Evolutionary conservation across 768 basidiomycete genomes (phyloP), one percentile per base, ranked within the genome.

Genomic region (Tulasnella sp.): DNA sequence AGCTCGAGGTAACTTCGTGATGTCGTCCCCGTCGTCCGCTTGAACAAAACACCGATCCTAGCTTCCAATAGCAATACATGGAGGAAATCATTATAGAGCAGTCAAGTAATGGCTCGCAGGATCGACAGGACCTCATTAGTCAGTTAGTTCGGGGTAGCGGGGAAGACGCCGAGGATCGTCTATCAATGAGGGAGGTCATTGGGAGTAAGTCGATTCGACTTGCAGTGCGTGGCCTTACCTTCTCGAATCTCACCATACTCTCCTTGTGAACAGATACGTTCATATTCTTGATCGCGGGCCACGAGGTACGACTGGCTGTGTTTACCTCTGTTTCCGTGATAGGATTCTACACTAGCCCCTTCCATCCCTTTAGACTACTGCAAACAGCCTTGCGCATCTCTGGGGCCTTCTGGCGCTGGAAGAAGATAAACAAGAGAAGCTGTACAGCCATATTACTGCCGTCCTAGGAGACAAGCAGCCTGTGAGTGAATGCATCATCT

Each of bases 401-500:
- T 52, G 71, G 17, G 76, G 76, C 4, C 29, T 52, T 29, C 34
- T 77, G 39, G 76, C 76, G 25, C 12, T 54, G 5, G 31, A 77
- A 25, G 71, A 31, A 8, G 76, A 77, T 1, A 42, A 77, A 71
- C 76, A 77, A 52, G 76, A 77, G 40, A 52, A 42, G 25, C 29
- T 77, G 19, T 77, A 77, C 29, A 25, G 17, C 2, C 68, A 77
- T 12, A 29, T 73, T 9, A 38, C 39, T 11, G 15, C 37, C n/a
- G 74, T 71, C 39, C 69, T 45, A 1, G 70, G 38, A 29, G 68
- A 72, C 38, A 40, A 31, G 38, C 42, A 45, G 29, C 34, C 70
- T 11, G 75, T 68, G 8, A 45, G 45, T 17, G 11, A 17, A 2
- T 19, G 15, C 15, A 45, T n/a, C 45, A 19, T 9, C 22, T 45